Evolutionary conservation across 148 eudicot species (phyloP), one percentile per base, ranked within the genome.

Genomic region (Rhododendron ferrugineum): DNA sequence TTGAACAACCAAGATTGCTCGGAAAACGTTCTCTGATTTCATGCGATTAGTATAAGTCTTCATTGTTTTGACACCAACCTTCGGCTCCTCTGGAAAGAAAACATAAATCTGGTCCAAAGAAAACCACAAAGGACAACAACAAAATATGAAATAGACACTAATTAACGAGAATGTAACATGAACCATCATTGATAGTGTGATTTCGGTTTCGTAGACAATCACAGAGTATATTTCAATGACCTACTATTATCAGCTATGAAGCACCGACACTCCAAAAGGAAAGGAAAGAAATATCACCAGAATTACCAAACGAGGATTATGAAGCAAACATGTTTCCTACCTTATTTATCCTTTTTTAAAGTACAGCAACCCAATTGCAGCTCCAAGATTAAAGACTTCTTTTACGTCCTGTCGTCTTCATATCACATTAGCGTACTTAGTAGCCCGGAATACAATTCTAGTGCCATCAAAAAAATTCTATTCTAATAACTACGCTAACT

Each of bases 61-160:
- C 84, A 93, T 92, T 58, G 96, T 94, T 89, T 94, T 94, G 28
- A 96, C 98, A 84, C 98, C 98, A 87, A 96, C 98, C 89, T 96
- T 96, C 6, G 82, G 85, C 49, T 94, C 98, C 74, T 96, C 94
- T 2, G 97, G 97, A 66, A 91, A 96, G 92, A 94, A 96, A 20
- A 94, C 92, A 84, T 89, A 96, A 66, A 96, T 93, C 95, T 93
- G 92, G 76, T 66, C 73, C 83, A 76, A 10, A 68, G 44, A n/a
- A 85, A 68, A 85, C 54, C 34, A 54, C 28, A 66, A 66, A 6
- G 34, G 9, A 66, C 73, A 66, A 23, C 20, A 72, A 37, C 10
- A 85, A 40, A 5, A 78, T 3, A 75, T 46, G 68, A 26, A 28
- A 66, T 11, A 83, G 14, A 83, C 4, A 18, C 9, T 66, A 28